These are phyloP conservation scores for Alternaria solani DNA, from an alignment of 2,329 filamentous ascomycete genomes.

Conservation along the genomic window DNA sequence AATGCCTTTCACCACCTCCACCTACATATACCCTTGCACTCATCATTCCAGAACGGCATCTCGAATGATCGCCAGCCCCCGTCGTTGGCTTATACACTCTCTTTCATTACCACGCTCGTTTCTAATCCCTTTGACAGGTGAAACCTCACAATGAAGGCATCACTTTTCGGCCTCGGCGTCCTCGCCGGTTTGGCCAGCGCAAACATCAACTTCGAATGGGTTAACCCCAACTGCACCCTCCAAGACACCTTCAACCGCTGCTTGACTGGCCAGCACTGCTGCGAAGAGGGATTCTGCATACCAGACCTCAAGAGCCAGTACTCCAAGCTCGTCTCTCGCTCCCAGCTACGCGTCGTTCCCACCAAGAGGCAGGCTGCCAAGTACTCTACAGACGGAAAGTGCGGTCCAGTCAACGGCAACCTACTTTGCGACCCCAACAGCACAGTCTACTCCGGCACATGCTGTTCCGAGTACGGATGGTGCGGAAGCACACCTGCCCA, in stretches of 20 bases:
- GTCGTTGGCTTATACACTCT: slow-evolving; percentile 24
- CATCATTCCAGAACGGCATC: neutral
- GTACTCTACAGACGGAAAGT: slow-evolving; percentile 52
- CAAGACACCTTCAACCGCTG: slow-evolving; percentile 37
- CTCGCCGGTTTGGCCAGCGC: slow-evolving; percentile 51
- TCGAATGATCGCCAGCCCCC: neutral
- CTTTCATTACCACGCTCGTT: neutral
- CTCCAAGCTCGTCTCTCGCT: slow-evolving; percentile 33
- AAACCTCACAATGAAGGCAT: slow-evolving; percentile 38
- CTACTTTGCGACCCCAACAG: slow-evolving; percentile 56
- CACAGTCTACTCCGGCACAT: slow-evolving; percentile 55
- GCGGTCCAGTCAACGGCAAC: slow-evolving; percentile 51
- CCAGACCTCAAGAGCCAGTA: slow-evolving; percentile 33
- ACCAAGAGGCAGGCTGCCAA: slow-evolving; percentile 41
- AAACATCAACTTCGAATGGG: slow-evolving; percentile 60
- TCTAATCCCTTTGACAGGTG: slow-evolving; percentile 12
- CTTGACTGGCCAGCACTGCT: slow-evolving; percentile 51
- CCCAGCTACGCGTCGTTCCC: slow-evolving; percentile 30
- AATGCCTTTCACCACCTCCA: neutral
- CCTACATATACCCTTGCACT: neutral
- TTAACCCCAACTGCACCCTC: slow-evolving; percentile 55
- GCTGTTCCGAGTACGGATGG: slow-evolving; percentile 56
- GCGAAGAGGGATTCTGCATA: slow-evolving; percentile 36
- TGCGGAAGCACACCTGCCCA: slow-evolving; percentile 55
- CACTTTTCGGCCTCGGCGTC: slow-evolving; percentile 39